Evolutionary conservation across 768 basidiomycete genomes (phyloP), one percentile per base, ranked within the genome.

Genomic region (Cubamyces lactineus): DNA sequence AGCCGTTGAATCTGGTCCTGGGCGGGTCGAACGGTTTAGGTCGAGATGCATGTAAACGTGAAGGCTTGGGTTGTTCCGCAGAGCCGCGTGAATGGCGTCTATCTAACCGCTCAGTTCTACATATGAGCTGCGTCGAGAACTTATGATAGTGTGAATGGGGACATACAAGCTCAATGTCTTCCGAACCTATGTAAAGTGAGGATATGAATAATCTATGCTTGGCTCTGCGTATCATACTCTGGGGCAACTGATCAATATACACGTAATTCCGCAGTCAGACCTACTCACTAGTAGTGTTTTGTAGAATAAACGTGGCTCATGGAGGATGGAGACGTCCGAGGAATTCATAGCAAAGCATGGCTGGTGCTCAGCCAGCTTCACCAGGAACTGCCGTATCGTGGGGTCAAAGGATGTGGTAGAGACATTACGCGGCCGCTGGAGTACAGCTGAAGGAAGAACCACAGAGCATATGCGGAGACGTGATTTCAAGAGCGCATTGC

Each of bases 131-230:
- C n/a, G 4, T 6, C 9, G 34, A 34, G 34, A 34, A 1, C 5
- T 11, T 6, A 34, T 34, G 34, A 6, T 34, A 5, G 1, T 11
- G 11, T 9, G 5, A 9, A 34, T 1, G 5, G 7, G 17, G 39
- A 79, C 89, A 67, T 59, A 96, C 96, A 66, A 99, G 81, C 63
- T 91, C 84, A 9, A 77, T 76, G 72, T 97, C 94, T 53, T 86
- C 82, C 12, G 86, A 82, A 13, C 94, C 94, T 56, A 97, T 86
- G 72, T 97, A 97, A 12, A 97, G 77, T 0, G 92, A 92, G 0
- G 96, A 97, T 28, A 99, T 81, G 70, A 96, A 92, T 67, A 99
- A 85, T 58, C 95, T 84, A 52, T 78, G 75, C 59, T 86, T 84
- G 0, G 96, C 96, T n/a, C 84, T 79, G 46, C 77, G 77, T 54